Evolutionary conservation across 1,284 basidiomycete species (phyloP).

Genomic region (Pseudozyma flocculosa): DNA sequence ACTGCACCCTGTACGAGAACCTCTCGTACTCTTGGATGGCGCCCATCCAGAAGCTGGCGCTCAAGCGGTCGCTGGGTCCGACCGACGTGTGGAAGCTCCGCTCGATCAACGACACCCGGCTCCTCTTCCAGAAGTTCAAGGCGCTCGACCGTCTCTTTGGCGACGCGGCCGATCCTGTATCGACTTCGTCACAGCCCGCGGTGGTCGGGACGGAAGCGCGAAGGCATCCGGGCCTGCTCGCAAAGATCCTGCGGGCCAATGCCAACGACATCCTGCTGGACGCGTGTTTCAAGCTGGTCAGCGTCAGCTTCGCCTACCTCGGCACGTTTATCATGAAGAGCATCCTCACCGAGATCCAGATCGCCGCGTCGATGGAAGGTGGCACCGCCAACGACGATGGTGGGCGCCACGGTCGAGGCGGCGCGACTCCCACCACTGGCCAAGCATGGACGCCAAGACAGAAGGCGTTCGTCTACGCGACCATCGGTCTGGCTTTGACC

Average conservation of each 20-base stretch:
- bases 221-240: constrained; percentile 10
- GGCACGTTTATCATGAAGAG: constrained; percentile 37
- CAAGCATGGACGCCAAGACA: constrained; percentile 42
- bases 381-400: neutral
- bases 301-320: constrained; percentile 43
- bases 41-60: constrained; percentile 33
- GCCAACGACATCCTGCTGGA: constrained; percentile 43
- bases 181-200: no score
- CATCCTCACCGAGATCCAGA: constrained; percentile 34
- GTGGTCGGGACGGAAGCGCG: no score
- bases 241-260: constrained; percentile 32
- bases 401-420: no score
- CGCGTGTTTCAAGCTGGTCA: constrained; percentile 37
- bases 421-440: no score
- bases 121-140: constrained; percentile 22
- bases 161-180: no score
- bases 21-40: constrained; percentile 48
- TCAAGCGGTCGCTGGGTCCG: constrained; percentile 27
- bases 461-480: constrained; percentile 35
- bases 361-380: constrained; percentile 9
- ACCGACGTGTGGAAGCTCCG: constrained; percentile 44
- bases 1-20: constrained; percentile 27
- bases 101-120: constrained; percentile 37
- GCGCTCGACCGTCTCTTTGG: neutral
- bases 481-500: constrained; percentile 30